A percentile compares a stretch with the other conserved stretches of the same genome.
Evolutionary conservation across 257 asterid species (phyloP).

Genomic region (Voacanga thouarsii): DNA sequence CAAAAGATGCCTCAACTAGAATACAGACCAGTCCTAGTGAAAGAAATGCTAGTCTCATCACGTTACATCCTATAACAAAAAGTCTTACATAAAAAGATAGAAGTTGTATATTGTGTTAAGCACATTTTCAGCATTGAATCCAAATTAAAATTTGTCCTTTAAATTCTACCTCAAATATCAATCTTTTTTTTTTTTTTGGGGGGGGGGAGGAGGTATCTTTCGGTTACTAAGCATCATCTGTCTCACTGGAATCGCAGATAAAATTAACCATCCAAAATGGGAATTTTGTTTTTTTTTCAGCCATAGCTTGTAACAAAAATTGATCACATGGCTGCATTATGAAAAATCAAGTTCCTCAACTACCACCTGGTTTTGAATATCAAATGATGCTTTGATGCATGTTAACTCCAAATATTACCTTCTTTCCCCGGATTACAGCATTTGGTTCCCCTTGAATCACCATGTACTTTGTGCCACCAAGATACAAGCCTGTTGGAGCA

Average conservation of each 20-base stretch:
- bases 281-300: not conserved
- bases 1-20: not conserved
- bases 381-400: not conserved
- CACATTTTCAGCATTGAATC: not conserved
- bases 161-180: not conserved
- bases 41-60: not conserved
- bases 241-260: not conserved
- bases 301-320: not conserved
- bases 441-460: constrained; percentile 45
- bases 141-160: not conserved
- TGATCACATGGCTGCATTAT: not conserved
- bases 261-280: not conserved
- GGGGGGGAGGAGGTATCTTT: too few relatives aligned
- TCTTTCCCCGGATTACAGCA: constrained; percentile 40
- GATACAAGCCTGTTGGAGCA: constrained; percentile 40
- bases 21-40: not conserved
- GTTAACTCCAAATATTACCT: constrained; percentile 21
- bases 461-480: constrained; percentile 43
- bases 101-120: not conserved
- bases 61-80: not conserved
- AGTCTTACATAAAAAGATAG: not conserved
- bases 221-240: not conserved
- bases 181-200: not conserved
- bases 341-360: not conserved
- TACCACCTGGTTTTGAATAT: not conserved